Base-by-base conservation (phyloP, 1,284 basidiomycete species). In the Malassezia dermatis region DNA sequence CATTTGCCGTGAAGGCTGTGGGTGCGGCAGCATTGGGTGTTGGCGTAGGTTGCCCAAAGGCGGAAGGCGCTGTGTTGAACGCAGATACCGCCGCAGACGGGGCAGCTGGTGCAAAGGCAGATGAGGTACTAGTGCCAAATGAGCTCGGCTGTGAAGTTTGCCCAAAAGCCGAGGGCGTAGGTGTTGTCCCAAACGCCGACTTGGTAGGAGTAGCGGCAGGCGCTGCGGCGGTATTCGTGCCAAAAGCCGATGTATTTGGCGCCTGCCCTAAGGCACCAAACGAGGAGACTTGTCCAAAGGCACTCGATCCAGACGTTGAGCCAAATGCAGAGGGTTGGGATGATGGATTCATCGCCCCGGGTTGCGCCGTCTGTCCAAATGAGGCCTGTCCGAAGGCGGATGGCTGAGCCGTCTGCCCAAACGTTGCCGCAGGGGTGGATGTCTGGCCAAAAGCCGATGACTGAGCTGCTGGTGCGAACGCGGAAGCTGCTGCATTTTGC, bases 271-370 rank as follows among this genome's bases (percentile, higher is more conserved):
- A 52, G 12, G 44, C 51, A 10, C 24, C 28, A 12, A 34, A 19
- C 27, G 28, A 21, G 2, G 50, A 23, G 11, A 40, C 15, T 26
- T 44, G 42, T 8, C 50, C 50, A 28, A 52, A 52, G 0, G 50
- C 50, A 35, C 11, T n/a, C 1, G 46, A 32, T 2, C 3, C 27
- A 21, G 26, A 31, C 28, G 34, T 19, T 23, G 4, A 8, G 2
- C 53, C 53, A 46, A 55, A 55, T 21, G 35, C 53, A 8, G 41
- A 30, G 8, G 54, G 54, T 26, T 50, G 32, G 3, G 48, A 37
- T 7, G 37, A 23, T n/a, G 17, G 8, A 10, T 26, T 35, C 28
- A 34, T 24, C 4, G 49, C 28, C 8, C n/a, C n/a, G 12, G 49
- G 49, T 28, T 42, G 26, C 12, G 40, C 0, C 3, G 49, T 42